Percentiles rank a stretch among this genome's conserved stretches.
These are phyloP conservation scores for Ilex paraguariensis DNA, from an alignment of 305 asterid genomes.

Conservation along the genomic window DNA sequence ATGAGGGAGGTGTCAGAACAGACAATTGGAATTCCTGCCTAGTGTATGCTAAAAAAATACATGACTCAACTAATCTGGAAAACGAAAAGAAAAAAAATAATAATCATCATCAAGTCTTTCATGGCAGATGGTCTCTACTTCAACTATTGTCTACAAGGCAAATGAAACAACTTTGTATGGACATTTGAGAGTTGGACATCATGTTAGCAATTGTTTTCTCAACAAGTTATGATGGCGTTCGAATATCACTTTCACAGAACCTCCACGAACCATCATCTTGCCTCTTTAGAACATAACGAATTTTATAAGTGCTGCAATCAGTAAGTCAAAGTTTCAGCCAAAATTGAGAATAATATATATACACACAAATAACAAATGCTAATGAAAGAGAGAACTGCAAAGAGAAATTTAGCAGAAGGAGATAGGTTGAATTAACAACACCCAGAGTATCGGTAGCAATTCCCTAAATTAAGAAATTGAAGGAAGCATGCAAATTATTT, in stretches of 20 bases:
- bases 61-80: background rate
- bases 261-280: constrained; percentile 86
- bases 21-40: background rate
- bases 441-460: background rate
- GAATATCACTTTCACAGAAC: constrained; percentile 69
- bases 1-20: background rate
- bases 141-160: too few relatives aligned
- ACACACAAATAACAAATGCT: background rate
- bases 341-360: too few relatives aligned
- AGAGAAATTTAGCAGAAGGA: background rate
- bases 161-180: background rate
- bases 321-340: background rate
- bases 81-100: background rate
- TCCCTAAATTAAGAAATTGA: background rate
- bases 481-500: background rate
- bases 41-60: background rate
- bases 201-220: too few relatives aligned
- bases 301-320: constrained; percentile 80
- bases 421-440: too few relatives aligned
- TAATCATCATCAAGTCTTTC: background rate
- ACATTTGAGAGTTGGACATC: too few relatives aligned
- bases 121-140: too few relatives aligned
- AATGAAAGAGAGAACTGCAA: background rate
- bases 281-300: constrained; percentile 71
- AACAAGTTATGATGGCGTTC: constrained; percentile 31